Base-by-base conservation (phyloP, 176 grass and related monocot genomes). In the Sorghum bicolor region DNA sequence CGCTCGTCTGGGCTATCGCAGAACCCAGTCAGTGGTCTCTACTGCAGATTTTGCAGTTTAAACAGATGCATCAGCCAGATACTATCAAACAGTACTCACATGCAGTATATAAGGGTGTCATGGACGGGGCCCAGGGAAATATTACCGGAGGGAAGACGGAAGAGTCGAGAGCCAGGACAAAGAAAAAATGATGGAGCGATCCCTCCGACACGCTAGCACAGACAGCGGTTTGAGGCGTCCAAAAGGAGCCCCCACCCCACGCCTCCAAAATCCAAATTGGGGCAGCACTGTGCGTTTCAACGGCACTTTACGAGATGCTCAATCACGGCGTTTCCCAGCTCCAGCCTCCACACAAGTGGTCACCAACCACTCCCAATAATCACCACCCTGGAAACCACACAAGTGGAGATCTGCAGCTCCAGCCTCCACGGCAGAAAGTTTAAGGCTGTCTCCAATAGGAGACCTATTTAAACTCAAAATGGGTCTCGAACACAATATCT, bases 181-280 rank as follows among this genome's bases (percentile, higher is more conserved):
- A 13, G 47, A 9, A 33, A 33, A 34, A 30, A 19, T 22, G 67
- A 45, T 20, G 34, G 31, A 58, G 67, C 13, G 65, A 26, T 6
- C 78, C 41, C 8, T 11, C 39, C 78, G 61, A 87, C 78, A 76
- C 50, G 1, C 33, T 75, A 26, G 62, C 85, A 61, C 47, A 87
- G 71, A 28, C 70, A 87, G 31, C 78, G 85, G 60, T 86, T 82
- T 37, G 61, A 76, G 47, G 77, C 33, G 40, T 64, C 57, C 60
- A 52, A 75, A 80, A 80, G 17, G 22, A 24, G 55, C 22, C 40
- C 29, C 5, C 30, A 4, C 6, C 16, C 15, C 47, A 17, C 45
- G 10, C 4, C 22, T 31, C 15, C 67, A n/a, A 24, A 32, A 24
- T 58, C 55, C 55, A 58, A 58, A 19, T 74, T 40, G 69, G 45